These are phyloP conservation scores for Tolypocladium paradoxum DNA, from an alignment of 2,329 filamentous ascomycete species.

Conservation along the genomic window DNA sequence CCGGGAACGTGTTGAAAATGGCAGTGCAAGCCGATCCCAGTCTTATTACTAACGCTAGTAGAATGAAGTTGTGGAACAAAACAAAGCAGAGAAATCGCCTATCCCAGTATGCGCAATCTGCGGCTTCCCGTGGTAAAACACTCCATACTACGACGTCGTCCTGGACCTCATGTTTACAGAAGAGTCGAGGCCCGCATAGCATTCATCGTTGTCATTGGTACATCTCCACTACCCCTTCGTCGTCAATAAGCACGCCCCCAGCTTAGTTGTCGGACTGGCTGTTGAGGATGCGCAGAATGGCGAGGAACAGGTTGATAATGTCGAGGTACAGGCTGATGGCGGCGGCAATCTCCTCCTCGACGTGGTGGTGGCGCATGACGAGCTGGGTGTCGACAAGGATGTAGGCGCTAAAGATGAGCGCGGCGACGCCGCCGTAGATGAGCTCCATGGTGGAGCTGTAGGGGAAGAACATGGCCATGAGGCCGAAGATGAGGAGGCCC, in stretches of 20 bases:
- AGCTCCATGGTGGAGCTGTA: constrained; percentile 73
- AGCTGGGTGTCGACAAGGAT: constrained; percentile 95
- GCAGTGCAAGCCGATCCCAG: background rate
- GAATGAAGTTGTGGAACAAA: background rate
- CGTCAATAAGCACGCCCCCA: no score
- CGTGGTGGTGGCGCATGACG: constrained; percentile 89
- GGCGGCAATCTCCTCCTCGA: constrained; percentile 95
- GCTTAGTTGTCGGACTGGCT: constrained; percentile 83
- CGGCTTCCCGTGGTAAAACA: background rate
- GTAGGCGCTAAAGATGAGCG: constrained; percentile 87
- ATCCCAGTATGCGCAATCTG: background rate
- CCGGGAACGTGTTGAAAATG: background rate
- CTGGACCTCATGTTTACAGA: background rate
- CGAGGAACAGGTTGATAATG: constrained; percentile 93
- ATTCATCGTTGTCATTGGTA: no score
- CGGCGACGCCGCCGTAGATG: constrained; percentile 69
- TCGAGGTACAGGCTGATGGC: constrained; percentile 92
- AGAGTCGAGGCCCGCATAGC: no score
- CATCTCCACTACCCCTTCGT: no score
- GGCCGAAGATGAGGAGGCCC: constrained; percentile 84
- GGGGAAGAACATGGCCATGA: constrained; percentile 86
- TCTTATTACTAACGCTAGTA: background rate
- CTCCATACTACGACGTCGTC: background rate
- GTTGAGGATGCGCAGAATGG: constrained; percentile 92
- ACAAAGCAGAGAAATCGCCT: background rate